Evolutionary conservation across 2,329 filamentous ascomycete genomes (phyloP), one percentile per base, ranked within the genome.

Genomic region (Sporothrix dimorphospora): DNA sequence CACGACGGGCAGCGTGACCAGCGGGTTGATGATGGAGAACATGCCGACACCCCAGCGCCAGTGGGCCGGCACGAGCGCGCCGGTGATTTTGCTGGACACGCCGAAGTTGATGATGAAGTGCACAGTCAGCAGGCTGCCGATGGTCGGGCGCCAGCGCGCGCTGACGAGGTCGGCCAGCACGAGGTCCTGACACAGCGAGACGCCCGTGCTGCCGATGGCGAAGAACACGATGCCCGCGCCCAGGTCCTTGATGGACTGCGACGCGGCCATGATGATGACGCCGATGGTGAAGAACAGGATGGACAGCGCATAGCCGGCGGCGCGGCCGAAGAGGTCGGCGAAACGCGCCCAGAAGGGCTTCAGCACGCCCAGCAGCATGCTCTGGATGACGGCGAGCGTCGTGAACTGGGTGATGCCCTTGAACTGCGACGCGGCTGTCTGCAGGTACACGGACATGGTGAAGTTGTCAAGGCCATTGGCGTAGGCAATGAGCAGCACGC

Each of bases 31-130:
- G 69, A 89, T 84, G 11, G 85, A 84, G 79, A 87, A 85, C 77
- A 89, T 87, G 16, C 84, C 87, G 73, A 87, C 87, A 7, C 87
- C 87, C 86, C 86, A 88, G 75, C 85, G 80, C 86, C 86, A 88
- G 12, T 79, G 82, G 38, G 4, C 16, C 12, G 55, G 55, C 27
- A 38, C 55, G 16, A 88, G 81, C 59, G 83, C 81, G 1, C 86
- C 85, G 1, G 87, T 85, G 19, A 86, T 81, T 84, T 87, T 90
- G 0, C 87, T 84, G 4, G 85, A 89, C 75, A 87, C 79, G 4
- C 88, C 59, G 45, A 65, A 45, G 59, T 45, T 47, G 12, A 65
- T 47, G 38, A 61, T 40, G n/a, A 40, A 61, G 19, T 61, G 57
- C 8, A 61, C 30, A 4, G 38, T 40, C 34, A 61, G 7, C 27